Percentiles rank a stretch among this genome's conserved stretches.
These are phyloP conservation scores for Melaleuca quinquenervia DNA, from an alignment of 345 rosid species.

Conservation along the genomic window DNA sequence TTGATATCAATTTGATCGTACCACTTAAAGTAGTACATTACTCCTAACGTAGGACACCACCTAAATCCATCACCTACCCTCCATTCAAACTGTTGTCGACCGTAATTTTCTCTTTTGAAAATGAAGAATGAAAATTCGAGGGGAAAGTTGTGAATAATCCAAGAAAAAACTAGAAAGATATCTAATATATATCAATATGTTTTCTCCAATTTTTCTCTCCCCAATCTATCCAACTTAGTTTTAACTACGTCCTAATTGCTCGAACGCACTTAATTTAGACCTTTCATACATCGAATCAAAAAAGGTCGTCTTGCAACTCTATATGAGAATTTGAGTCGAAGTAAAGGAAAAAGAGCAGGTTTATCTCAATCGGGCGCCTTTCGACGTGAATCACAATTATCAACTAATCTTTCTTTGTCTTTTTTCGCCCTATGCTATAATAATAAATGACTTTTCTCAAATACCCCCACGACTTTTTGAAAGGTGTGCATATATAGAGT, in stretches of 20 bases:
- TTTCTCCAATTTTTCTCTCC: neutral
- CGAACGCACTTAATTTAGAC: neutral
- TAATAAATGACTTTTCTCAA: neutral
- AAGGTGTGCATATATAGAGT: neutral
- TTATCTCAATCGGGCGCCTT: neutral
- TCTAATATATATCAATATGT: neutral
- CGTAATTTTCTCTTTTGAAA: neutral
- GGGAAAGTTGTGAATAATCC: neutral
- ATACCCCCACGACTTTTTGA: neutral
- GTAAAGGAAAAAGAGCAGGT: neutral
- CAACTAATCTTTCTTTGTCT: too few relatives aligned
- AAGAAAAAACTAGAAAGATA: neutral
- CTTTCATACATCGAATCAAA: fast-evolving
- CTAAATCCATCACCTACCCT: neutral
- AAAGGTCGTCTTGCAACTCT: neutral
- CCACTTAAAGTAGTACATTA: neutral
- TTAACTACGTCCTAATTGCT: fast-evolving
- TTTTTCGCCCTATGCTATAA: neutral
- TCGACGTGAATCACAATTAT: neutral
- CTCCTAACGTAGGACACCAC: neutral
- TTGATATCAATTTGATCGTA: too few relatives aligned
- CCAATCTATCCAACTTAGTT: neutral
- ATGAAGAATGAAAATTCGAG: neutral
- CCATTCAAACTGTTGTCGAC: neutral
- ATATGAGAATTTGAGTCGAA: neutral